Percentiles rank a stretch among this genome's conserved stretches.
Evolutionary conservation across 129 eudicot genomes (phyloP).

Genomic region (Cynara cardunculus): DNA sequence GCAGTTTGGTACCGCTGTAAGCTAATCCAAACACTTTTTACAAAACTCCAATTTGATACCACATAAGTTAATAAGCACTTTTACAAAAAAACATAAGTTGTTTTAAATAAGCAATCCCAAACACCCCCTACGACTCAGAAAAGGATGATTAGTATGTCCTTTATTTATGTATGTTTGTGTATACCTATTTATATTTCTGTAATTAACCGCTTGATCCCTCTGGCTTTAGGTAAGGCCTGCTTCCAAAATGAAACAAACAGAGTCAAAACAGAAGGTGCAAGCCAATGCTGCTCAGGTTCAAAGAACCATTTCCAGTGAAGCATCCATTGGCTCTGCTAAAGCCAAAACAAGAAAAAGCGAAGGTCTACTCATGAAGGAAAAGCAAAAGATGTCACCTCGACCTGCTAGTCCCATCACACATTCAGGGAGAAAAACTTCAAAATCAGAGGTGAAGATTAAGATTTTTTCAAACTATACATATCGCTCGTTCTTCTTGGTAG

Average conservation of each 20-base stretch:
- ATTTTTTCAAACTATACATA: neutral
- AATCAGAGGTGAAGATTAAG: constrained; percentile 35
- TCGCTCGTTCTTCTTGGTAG: neutral
- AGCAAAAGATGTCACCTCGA: constrained; percentile 35
- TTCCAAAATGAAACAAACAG: constrained; percentile 20
- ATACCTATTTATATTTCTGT: neutral
- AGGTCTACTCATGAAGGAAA: constrained; percentile 20
- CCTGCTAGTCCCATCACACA: constrained; percentile 23
- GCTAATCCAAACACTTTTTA: no score
- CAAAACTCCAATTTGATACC: no score
- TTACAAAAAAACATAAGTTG: no score
- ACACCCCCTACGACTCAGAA: neutral
- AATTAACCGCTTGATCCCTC: neutral
- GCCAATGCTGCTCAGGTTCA: constrained; percentile 25
- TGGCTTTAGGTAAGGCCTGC: constrained; percentile 26
- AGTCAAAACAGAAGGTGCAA: constrained; percentile 25
- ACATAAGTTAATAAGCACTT: no score
- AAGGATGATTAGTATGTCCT: neutral
- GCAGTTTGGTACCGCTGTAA: no score
- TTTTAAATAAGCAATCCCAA: no score
- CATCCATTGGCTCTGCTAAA: constrained; percentile 35
- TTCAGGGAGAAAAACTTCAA: constrained; percentile 28
- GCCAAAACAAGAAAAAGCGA: constrained; percentile 24
- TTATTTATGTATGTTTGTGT: neutral
- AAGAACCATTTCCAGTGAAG: constrained; percentile 26